phyloP scores from a whole-genome alignment of 768 basidiomycete genomes.

The Serendipita sp. region DNA sequence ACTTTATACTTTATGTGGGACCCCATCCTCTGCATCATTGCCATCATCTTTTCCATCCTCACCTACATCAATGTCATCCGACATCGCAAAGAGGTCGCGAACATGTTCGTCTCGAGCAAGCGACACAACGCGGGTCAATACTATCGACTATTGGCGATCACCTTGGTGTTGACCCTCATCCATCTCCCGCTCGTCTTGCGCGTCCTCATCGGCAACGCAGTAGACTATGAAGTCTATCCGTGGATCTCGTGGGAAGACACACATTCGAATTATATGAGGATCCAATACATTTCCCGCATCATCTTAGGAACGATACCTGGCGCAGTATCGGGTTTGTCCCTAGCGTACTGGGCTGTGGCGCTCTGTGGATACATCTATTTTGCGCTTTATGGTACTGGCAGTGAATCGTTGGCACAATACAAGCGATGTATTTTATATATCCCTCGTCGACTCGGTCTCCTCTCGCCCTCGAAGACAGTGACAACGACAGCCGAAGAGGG shows the following conservation, averaged over 20 bases:
- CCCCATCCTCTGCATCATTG: neutral
- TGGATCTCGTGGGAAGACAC: constrained; percentile 37
- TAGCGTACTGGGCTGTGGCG: constrained; percentile 33
- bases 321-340: neutral
- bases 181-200: neutral
- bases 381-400: constrained; percentile 45
- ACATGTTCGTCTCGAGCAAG: neutral
- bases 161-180: neutral
- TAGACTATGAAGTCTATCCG: constrained; percentile 17
- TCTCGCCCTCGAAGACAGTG: no score
- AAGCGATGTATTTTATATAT: constrained; percentile 19
- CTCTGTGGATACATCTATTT: constrained; percentile 44
- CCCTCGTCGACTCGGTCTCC: neutral
- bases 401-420: constrained; percentile 44
- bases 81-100: neutral
- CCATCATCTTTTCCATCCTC: neutral
- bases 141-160: neutral
- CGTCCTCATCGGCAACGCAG: neutral
- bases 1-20: constrained; percentile 28
- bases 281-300: neutral
- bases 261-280: constrained; percentile 27
- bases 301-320: neutral
- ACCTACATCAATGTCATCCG: neutral
- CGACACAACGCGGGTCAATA: neutral
- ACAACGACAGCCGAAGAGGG: no score